Base-by-base conservation (phyloP, 2,329 filamentous ascomycete genomes). In the Cladophialophora psammophila region DNA sequence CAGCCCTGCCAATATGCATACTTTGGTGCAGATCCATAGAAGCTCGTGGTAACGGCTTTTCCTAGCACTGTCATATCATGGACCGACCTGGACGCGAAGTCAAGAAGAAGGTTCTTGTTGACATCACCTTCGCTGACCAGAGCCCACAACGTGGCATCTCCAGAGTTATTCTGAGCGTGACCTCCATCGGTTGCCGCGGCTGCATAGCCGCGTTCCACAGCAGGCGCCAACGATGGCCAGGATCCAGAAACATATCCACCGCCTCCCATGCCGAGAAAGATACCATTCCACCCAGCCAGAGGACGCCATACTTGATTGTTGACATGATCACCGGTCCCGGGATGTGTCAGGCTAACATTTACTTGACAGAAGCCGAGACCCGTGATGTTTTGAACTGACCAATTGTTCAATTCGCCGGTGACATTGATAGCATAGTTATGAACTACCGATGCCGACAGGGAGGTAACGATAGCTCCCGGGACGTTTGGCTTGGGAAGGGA, bases 1-100 rank as follows among this genome's bases (percentile, higher is more conserved):
- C 87, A 89, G 5, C 87, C 87, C 1, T 84, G 72, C 67, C 83
- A 88, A 75, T 88, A 89, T 5, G 63, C 64, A 26, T 45, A 52
- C n/a, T 42, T 36, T 10, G 66, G 63, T 7, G 34, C 13, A 13
- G 65, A 32, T 9, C 65, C 55, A 35, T 70, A 72, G 66, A 60
- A 72, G 20, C 12, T 26, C 31, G 54, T 20, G 18, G 53, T 63
- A 7, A 70, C 45, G 3, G 63, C 48, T 42, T 72, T 70, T 15
- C 68, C 69, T 54, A 81, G 71, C 4, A 74, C 20, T 2, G 77
- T 72, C 70, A 77, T 72, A 31, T 81, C 79, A 54, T 78, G 70
- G 2, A 78, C 53, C 1, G 75, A 72, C 7, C 72, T 69, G 8
- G 74, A 74, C 1, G 76, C 76, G 55, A 78, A 80, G 59, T 80